Percentiles rank a stretch among this genome's conserved stretches.
Conservation (phyloP, 345 rosid species). For the Aquilaria malaccensis region DNA sequence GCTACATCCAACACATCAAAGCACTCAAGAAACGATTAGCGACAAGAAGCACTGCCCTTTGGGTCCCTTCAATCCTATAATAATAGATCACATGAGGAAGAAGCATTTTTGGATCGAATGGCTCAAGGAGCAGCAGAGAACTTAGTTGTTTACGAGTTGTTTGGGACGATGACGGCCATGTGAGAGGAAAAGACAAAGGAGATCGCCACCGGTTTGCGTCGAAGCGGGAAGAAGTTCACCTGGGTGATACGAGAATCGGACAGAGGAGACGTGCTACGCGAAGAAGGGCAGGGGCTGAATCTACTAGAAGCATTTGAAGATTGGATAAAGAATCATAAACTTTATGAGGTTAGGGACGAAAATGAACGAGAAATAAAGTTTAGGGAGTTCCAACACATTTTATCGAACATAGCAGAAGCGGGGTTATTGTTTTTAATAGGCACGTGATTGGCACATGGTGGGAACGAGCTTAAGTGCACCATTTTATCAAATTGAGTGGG, state of each 20-base stretch:
- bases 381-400: too few species aligned
- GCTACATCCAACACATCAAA: conserved; percentile 12
- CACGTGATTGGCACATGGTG: too few species aligned
- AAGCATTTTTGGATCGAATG: conserved; percentile 23
- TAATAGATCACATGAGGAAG: not conserved
- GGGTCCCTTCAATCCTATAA: conserved; percentile 35
- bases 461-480: too few species aligned
- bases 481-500: too few species aligned
- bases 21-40: conserved; percentile 11
- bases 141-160: conserved; percentile 33
- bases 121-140: conserved; percentile 27
- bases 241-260: conserved; percentile 55
- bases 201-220: conserved; percentile 28
- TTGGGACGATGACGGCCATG: conserved; percentile 35
- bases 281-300: conserved; percentile 6
- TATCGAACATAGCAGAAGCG: too few species aligned
- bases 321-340: not conserved
- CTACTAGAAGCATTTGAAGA: conserved; percentile 34
- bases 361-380: too few species aligned
- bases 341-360: too few species aligned
- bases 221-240: conserved; percentile 37
- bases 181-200: conserved; percentile 23
- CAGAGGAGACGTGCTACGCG: conserved; percentile 31
- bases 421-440: too few species aligned
- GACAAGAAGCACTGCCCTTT: conserved; percentile 23